Evolutionary conservation across 2,329 filamentous ascomycete species (phyloP).

Genomic region (Diaporthe ilicicola): DNA sequence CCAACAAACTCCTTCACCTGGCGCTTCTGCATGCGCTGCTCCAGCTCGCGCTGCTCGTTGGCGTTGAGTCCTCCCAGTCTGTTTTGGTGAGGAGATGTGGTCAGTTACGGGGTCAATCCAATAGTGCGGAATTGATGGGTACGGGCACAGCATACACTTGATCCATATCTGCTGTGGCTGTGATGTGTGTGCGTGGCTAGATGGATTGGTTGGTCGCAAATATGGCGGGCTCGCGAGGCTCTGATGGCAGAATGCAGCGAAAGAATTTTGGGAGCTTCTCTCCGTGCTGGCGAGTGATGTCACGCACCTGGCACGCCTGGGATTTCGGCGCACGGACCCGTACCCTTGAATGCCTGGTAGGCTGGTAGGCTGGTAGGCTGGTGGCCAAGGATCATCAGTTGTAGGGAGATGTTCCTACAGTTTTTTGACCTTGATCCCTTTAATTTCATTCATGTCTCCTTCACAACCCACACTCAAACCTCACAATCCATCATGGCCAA

Average conservation of each 20-base stretch:
- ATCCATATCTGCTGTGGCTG: slow-evolving; percentile 23
- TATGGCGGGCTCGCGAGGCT: neutral
- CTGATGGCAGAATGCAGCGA: neutral
- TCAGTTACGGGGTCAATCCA: slow-evolving; percentile 2
- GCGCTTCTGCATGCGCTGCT: slow-evolving; percentile 94
- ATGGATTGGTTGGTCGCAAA: neutral
- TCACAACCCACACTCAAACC: neutral
- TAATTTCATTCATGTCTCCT: no score
- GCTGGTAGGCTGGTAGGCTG: neutral
- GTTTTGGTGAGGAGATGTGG: slow-evolving; percentile 6
- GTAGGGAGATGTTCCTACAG: neutral
- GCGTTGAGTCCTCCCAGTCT: slow-evolving; percentile 64
- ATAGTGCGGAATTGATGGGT: neutral
- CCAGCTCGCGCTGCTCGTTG: slow-evolving; percentile 90
- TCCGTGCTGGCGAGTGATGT: slow-evolving; percentile 14
- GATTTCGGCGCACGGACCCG: neutral
- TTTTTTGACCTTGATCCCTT: neutral
- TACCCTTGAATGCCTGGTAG: neutral
- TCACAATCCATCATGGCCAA: neutral
- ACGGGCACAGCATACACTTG: slow-evolving; percentile 26
- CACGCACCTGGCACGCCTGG: neutral
- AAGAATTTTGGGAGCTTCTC: slow-evolving; percentile 25
- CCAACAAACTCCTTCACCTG: slow-evolving; percentile 99
- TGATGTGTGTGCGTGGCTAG: neutral
- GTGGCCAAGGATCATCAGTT: neutral